A percentile compares a stretch with the other conserved stretches of the same genome.
Conservation (phyloP, 139 green algal genomes). For the Coccomyxa sp. region DNA sequence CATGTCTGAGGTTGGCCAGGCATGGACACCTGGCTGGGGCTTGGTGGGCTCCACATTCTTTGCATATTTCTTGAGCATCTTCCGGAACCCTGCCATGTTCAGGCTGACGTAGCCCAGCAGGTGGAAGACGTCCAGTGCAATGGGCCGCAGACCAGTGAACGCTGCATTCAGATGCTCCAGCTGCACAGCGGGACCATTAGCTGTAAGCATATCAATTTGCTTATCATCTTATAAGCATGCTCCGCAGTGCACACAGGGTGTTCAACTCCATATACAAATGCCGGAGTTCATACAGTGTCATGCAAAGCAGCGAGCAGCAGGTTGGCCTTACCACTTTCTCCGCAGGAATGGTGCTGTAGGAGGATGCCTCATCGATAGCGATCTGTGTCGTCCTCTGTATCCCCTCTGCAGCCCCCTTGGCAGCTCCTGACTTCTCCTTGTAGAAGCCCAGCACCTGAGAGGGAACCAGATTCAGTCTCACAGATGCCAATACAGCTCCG, state of each 20-base stretch:
- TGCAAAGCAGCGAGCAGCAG: not conserved
- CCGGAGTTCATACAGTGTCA: not conserved
- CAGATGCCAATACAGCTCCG: no score
- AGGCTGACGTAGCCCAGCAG: conserved; percentile 36
- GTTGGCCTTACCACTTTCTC: not conserved
- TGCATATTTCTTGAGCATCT: conserved; percentile 45
- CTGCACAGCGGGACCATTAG: not conserved
- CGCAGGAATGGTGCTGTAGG: not conserved
- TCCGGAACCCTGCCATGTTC: conserved; percentile 39
- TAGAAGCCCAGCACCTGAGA: conserved; percentile 13
- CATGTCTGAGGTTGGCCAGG: not conserved
- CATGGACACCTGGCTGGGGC: not conserved
- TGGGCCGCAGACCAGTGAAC: conserved; percentile 1
- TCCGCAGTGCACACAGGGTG: not conserved
- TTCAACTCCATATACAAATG: not conserved
- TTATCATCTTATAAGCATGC: not conserved
- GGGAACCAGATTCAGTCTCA: no score
- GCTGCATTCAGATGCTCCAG: conserved; percentile 3
- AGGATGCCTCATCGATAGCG: not conserved
- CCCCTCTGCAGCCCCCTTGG: not conserved
- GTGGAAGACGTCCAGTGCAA: conserved; percentile 11
- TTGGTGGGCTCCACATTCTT: conserved; percentile 20
- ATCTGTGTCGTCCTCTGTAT: not conserved
- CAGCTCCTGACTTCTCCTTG: not conserved
- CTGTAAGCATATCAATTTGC: not conserved